Conservation (phyloP, 345 rosid genomes). For the Capsella bursapastoris region DNA sequence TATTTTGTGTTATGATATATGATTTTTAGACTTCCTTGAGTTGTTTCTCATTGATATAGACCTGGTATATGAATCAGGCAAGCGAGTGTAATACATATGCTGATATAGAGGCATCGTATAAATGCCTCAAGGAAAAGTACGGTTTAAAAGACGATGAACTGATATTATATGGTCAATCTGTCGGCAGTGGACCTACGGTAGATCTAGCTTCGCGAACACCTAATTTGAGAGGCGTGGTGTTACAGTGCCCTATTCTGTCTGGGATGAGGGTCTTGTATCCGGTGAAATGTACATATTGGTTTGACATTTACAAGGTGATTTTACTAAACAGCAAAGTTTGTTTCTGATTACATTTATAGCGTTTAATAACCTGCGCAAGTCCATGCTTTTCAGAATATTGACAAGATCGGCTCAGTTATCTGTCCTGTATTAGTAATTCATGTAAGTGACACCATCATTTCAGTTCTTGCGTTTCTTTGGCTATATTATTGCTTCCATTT, state of each 20-base stretch:
- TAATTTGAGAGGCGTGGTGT: slow-evolving; percentile 76
- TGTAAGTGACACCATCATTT: slow-evolving; percentile 53
- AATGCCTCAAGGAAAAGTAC: slow-evolving; percentile 77
- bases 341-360: slow-evolving; percentile 24
- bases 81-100: slow-evolving; percentile 85
- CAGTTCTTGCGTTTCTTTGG: neutral
- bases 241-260: slow-evolving; percentile 90
- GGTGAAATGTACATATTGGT: slow-evolving; percentile 91
- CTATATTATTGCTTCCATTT: neutral
- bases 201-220: slow-evolving; percentile 88
- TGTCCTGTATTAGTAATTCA: slow-evolving; percentile 85
- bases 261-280: slow-evolving; percentile 93
- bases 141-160: slow-evolving; percentile 78
- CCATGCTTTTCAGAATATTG: slow-evolving; percentile 65
- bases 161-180: slow-evolving; percentile 91
- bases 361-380: neutral
- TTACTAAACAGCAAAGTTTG: neutral
- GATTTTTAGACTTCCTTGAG: neutral
- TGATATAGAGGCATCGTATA: slow-evolving; percentile 80
- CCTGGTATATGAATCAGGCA: slow-evolving; percentile 63
- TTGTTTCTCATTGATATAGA: too few species aligned
- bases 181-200: slow-evolving; percentile 91
- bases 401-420: slow-evolving; percentile 73
- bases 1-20: neutral
- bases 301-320: slow-evolving; percentile 90